Evolutionary conservation across 306 rosid species (phyloP), one percentile per base, ranked within the genome.

Genomic region (Herpetospermum pedunculosum): DNA sequence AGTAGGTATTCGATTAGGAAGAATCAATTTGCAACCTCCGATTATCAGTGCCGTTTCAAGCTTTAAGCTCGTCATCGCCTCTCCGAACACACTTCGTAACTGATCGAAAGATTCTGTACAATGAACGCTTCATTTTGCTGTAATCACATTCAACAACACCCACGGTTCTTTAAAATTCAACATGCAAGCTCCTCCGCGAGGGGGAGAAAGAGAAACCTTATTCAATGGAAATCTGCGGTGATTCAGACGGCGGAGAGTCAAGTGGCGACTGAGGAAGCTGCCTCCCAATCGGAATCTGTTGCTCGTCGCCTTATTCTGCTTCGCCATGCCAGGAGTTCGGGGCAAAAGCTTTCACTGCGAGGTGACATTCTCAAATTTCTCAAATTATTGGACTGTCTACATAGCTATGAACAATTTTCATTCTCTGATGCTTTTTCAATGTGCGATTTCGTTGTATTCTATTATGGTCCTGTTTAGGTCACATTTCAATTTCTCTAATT

Each of bases 261-360:
- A 64, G 74, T 78, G 18, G 84, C 58, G 30, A 54, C 89, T 34
- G 85, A 72, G 44, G 80, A 82, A 9, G 26, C 85, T 19, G 37
- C 85, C 9, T 64, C 88, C 12, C 76, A 78, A 44, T 30, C 77
- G 15, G 88, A 85, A 8, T 75, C 89, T 9, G 48, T 88, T 25
- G 64, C 92, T 47, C 97, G 97, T 77, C 98, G 98, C 81, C 97
- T 93, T 83, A 89, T 93, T 78, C 88, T 93, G 15, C 98, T 93
- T 55, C 92, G 97, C 7, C 98, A 93, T 81, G 98, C 96, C 35
- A 50, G 79, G 76, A 91, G 98, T 75, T 91, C 96, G 29, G 81
- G 88, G 85, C 83, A 81, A 18, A 82, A 87, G 59, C 90, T 86
- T 44, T 86, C 91, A 4, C 82, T 93, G 41, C 88, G 96, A 48